These are phyloP conservation scores for Venturia aucupariae DNA, from an alignment of 2,329 filamentous ascomycete species.

Conservation along the genomic window DNA sequence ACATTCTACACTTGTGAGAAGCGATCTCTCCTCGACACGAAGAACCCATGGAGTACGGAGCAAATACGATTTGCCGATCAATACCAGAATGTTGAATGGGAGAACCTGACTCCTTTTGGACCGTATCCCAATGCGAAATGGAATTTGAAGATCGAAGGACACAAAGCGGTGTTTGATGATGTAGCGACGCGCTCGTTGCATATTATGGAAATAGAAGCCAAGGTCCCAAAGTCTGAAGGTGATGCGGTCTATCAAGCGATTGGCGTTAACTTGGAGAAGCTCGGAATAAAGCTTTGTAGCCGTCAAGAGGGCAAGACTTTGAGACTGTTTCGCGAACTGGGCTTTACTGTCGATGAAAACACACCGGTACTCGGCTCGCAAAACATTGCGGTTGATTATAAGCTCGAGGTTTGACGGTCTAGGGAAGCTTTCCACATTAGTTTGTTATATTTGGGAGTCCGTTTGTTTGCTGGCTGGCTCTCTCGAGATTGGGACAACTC, in stretches of 20 bases:
- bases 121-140: not conserved
- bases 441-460: too few relatives aligned
- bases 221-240: not conserved
- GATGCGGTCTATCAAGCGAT: not conserved
- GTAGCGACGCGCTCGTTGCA: not conserved
- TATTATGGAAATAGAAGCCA: not conserved
- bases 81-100: not conserved
- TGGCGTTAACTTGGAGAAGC: not conserved
- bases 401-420: not conserved
- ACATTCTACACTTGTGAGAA: not conserved
- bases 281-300: not conserved
- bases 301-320: not conserved
- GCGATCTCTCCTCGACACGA: not conserved
- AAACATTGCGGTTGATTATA: not conserved
- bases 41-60: not conserved
- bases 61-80: not conserved
- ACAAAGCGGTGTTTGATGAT: slow-evolving; percentile 1
- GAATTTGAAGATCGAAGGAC: not conserved
- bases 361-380: not conserved
- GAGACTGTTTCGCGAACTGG: not conserved
- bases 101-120: not conserved
- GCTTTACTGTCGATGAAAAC: not conserved
- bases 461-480: too few relatives aligned
- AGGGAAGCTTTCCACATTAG: too few relatives aligned
- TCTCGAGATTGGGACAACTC: too few relatives aligned